Base-by-base conservation (phyloP, 257 asterid species). In the Petunia secreta region DNA sequence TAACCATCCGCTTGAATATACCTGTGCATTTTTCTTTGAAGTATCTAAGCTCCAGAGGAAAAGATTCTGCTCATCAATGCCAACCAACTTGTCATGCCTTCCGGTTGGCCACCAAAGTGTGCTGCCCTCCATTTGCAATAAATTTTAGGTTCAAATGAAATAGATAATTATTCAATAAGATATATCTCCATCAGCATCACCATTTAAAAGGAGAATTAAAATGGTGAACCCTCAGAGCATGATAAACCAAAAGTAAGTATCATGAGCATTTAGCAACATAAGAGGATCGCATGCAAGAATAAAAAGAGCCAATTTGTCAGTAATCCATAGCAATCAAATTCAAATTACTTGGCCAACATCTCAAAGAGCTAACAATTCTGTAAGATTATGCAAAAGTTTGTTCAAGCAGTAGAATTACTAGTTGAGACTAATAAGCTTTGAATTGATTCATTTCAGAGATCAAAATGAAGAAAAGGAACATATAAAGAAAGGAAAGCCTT, bases 51-150 rank as follows among this genome's bases (percentile, higher is more conserved):
- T 88, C 99, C 98, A 96, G 41, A 96, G 83, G 39, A 89, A 84
- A 82, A 95, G 91, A 88, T 90, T 92, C 79, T 93, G 97, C 87
- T 92, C 98, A 60, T 96, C 99, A 74, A 96, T 87, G 78, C 95
- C 90, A 82, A 94, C 88, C 82, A 96, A 81, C 88, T 91, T 96
- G 92, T 96, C 99, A 83, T 96, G 97, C 80, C 91, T 94, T 89
- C 98, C 99, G 8, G 96, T 88, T 40, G 98, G 97, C 98, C 99
- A 96, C 99, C 99, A 96, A 63, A 93, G 89, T 55, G 92, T 89
- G 66, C 99, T 95, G 85, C 83, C 87, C 84, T 82, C 69, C 65
- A 64, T 34, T 83, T 84, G 85, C 79, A 83, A 80, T 73, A 54
- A 37, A 71, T 63, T 83, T 83, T 50, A 85, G 79, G 52, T 62